Percentiles rank a stretch among this genome's conserved stretches.
Evolutionary conservation across 805 yeast genomes (phyloP).

Genomic region (Candida quercuum): DNA sequence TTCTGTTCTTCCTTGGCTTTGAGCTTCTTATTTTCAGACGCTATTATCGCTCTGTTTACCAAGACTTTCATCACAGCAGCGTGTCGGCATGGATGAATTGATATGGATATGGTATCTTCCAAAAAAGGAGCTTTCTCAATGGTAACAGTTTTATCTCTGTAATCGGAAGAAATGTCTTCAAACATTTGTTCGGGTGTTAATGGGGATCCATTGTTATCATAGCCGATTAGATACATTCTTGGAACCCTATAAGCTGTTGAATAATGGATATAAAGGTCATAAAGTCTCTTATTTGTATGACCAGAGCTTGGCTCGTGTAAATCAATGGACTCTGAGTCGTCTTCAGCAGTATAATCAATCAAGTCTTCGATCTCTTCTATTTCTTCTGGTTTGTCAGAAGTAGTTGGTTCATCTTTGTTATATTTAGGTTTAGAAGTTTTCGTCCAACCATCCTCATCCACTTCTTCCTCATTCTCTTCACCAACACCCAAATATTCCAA

Average conservation of each 20-base stretch:
- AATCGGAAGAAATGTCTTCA: constrained; percentile 88
- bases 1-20: constrained; percentile 17
- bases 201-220: constrained; percentile 77
- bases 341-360: constrained; percentile 39
- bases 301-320: constrained; percentile 14
- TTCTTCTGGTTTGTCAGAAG: constrained; percentile 17
- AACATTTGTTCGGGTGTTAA: constrained; percentile 86
- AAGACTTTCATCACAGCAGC: constrained; percentile 90
- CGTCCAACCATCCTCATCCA: constrained; percentile 56
- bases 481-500: constrained; percentile 40
- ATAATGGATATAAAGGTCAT: constrained; percentile 87
- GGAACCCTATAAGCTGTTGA: constrained; percentile 96
- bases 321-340: constrained; percentile 28
- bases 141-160: constrained; percentile 93
- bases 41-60: constrained; percentile 65
- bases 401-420: constrained; percentile 5
- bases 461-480: constrained; percentile 31
- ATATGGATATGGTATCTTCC: constrained; percentile 65
- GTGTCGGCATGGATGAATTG: constrained; percentile 95
- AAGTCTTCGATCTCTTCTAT: constrained; percentile 41
- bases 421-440: constrained; percentile 28
- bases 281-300: constrained; percentile 50
- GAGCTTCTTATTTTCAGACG: constrained; percentile 29
- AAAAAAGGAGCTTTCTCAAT: constrained; percentile 89
- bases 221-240: constrained; percentile 87